Evolutionary conservation across 2,329 filamentous ascomycete species (phyloP).

Genomic region (Claviceps paspali): DNA sequence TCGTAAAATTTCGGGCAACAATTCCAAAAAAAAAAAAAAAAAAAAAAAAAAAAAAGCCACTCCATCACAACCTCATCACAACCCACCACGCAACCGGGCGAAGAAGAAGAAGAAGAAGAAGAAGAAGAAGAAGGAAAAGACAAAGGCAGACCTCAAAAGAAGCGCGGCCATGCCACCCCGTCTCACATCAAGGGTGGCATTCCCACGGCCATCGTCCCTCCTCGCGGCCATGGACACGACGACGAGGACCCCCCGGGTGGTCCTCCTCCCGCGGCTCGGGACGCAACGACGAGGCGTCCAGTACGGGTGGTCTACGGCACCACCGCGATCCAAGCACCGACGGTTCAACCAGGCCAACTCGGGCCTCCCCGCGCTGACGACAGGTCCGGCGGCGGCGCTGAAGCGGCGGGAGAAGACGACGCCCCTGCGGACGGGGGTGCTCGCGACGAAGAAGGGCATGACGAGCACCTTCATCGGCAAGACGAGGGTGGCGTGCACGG

Average conservation of each 20-base stretch:
- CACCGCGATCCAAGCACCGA: conserved; percentile 34
- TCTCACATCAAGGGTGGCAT: conserved; percentile 28
- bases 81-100: too few relatives aligned
- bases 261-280: conserved; percentile 31
- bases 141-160: too few relatives aligned
- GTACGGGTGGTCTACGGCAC: conserved; percentile 45
- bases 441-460: conserved; percentile 92
- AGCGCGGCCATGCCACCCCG: conserved; percentile 30
- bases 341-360: conserved; percentile 45
- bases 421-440: conserved; percentile 59
- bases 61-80: too few relatives aligned
- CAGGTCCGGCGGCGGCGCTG: conserved; percentile 45
- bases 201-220: conserved; percentile 20
- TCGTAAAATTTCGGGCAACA: too few relatives aligned
- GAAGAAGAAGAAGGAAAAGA: neutral
- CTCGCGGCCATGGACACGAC: conserved; percentile 12
- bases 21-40: neutral
- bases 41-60: conserved; percentile 1
- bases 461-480: conserved; percentile 75
- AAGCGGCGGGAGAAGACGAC: conserved; percentile 42
- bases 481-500: conserved; percentile 69
- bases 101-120: neutral
- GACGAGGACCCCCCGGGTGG: conserved; percentile 17
- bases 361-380: conserved; percentile 40
- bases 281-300: conserved; percentile 34